A percentile compares a stretch with the other conserved stretches of the same genome.
Conservation (phyloP, 1,284 basidiomycete genomes). For the Sporisorium reilianum region DNA sequence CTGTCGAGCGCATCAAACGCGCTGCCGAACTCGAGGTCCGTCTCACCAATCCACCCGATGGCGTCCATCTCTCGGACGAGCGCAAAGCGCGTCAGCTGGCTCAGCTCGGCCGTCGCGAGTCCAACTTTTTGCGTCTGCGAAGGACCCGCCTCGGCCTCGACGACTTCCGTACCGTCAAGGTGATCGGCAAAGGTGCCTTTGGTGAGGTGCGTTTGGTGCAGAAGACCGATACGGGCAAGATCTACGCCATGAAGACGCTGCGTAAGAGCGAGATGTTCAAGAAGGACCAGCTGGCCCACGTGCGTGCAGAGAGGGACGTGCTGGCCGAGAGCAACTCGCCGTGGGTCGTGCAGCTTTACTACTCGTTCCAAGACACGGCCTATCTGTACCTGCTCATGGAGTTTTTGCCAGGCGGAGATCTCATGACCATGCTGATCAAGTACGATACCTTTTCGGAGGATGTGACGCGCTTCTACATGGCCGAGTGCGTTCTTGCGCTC, state of each 20-base stretch:
- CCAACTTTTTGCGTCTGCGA: conserved; percentile 82
- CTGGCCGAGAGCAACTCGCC: conserved; percentile 96
- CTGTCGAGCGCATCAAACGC: conserved; percentile 88
- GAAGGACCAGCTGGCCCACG: conserved; percentile 96
- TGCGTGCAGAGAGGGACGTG: conserved; percentile 97
- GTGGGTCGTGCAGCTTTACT: conserved; percentile 98
- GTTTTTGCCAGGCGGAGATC: conserved; percentile 95
- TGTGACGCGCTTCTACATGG: conserved; percentile 98
- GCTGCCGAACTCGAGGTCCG: conserved; percentile 92
- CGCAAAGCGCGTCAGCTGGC: conserved; percentile 90
- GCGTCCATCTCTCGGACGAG: conserved; percentile 74
- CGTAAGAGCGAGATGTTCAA: conserved; percentile 99
- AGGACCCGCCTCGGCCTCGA: conserved; percentile 91
- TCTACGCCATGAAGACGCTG: conserved; percentile 99
- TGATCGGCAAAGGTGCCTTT: conserved; percentile 98
- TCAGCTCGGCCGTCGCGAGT: conserved; percentile 88
- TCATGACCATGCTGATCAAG: conserved; percentile 99
- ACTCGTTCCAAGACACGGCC: conserved; percentile 96
- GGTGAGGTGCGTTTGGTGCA: conserved; percentile 97
- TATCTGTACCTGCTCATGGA: conserved; percentile 99
- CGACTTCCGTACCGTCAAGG: conserved; percentile 97
- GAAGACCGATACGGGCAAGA: conserved; percentile 96
- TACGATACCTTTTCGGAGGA: conserved; percentile 99
- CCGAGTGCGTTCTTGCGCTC: conserved; percentile 96
- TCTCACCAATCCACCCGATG: conserved; percentile 71